phyloP scores from a whole-genome alignment of 2,329 filamentous ascomycete species.

The Fonsecaea nubica region DNA sequence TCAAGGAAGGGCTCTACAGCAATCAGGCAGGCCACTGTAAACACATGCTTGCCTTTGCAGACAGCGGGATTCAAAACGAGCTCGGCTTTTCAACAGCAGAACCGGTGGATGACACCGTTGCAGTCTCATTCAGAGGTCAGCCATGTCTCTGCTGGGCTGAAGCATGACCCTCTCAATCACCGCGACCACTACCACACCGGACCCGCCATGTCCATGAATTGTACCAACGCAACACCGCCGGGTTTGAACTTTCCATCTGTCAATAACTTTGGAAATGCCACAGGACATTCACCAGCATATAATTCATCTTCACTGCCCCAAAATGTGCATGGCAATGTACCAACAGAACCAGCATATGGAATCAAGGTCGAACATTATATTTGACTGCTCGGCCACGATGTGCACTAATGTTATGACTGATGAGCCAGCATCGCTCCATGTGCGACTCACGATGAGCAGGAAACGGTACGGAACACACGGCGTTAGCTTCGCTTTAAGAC shows the following conservation, averaged over 20 bases:
- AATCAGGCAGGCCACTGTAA: constrained; percentile 9
- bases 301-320: constrained; percentile 18
- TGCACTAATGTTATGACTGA: background rate
- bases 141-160: constrained; percentile 8
- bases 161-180: constrained; percentile 9
- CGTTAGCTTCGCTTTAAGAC: background rate
- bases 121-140: constrained; percentile 23
- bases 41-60: constrained; percentile 31
- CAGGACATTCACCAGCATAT: constrained; percentile 25
- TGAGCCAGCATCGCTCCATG: background rate
- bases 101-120: constrained; percentile 39
- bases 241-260: constrained; percentile 27
- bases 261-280: constrained; percentile 18
- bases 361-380: constrained; percentile 29
- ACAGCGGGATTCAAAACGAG: constrained; percentile 35
- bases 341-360: constrained; percentile 24
- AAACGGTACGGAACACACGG: background rate
- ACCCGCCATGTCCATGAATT: constrained; percentile 27
- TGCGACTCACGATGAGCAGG: background rate
- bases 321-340: constrained; percentile 23
- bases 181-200: constrained; percentile 30
- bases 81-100: constrained; percentile 37
- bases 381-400: background rate
- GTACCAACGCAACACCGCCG: constrained; percentile 23
- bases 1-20: constrained; percentile 30